Evolutionary conservation across 306 rosid species (phyloP).

Genomic region (Luffa aegyptiaca): DNA sequence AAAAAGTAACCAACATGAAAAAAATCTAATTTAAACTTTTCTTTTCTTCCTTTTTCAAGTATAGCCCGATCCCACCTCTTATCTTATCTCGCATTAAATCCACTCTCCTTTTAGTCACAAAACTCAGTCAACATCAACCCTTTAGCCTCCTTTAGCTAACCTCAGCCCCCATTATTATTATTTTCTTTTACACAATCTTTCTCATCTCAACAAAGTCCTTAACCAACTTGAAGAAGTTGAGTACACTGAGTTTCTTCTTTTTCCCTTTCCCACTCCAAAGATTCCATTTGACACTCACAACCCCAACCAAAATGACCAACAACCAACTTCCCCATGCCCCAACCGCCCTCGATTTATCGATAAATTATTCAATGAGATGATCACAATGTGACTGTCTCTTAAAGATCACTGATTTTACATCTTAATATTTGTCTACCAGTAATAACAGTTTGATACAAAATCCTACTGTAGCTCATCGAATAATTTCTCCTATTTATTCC

Average conservation of each 20-base stretch:
- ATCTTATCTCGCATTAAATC: slow-evolving; percentile 58
- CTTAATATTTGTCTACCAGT: no score
- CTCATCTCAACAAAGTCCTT: not conserved
- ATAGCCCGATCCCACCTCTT: slow-evolving; percentile 47
- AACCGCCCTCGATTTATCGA: not conserved
- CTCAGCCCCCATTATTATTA: slow-evolving; percentile 10
- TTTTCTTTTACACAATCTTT: no score
- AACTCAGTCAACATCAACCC: slow-evolving; percentile 64
- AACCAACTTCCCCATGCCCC: not conserved
- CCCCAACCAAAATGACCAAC: slow-evolving; percentile 3
- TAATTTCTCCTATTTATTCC: not conserved
- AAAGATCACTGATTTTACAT: no score
- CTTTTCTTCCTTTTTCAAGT: not conserved
- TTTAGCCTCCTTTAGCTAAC: slow-evolving; percentile 16
- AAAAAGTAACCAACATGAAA: no score
- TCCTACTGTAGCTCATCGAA: no score
- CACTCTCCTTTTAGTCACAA: slow-evolving; percentile 29
- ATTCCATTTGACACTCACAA: slow-evolving; percentile 29
- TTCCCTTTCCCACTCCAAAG: slow-evolving; percentile 28
- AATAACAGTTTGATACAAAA: no score
- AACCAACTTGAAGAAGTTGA: slow-evolving; percentile 17
- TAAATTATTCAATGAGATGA: no score
- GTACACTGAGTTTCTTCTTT: not conserved
- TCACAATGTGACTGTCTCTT: no score
- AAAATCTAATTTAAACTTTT: not conserved